Percentiles rank a stretch among this genome's conserved stretches.
phyloP scores from a whole-genome alignment of 2,329 filamentous ascomycete species.

The Aspergillus hiratsukae region DNA sequence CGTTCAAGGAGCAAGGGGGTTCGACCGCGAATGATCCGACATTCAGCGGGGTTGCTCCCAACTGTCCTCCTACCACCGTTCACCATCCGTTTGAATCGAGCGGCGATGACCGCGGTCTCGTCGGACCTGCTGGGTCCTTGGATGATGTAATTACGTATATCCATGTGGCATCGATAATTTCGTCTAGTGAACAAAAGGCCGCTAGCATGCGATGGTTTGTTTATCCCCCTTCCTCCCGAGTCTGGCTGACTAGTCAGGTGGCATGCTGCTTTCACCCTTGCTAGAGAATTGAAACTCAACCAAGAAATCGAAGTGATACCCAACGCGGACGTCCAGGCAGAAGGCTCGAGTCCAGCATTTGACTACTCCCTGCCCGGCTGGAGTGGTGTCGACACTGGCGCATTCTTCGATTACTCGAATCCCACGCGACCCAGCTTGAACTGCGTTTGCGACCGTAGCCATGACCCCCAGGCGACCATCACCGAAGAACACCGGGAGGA shows the following conservation, averaged over 20 bases:
- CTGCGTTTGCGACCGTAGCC: constrained; percentile 30
- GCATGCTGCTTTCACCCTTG: constrained; percentile 90
- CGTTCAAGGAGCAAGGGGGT: constrained; percentile 47
- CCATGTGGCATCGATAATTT: constrained; percentile 85
- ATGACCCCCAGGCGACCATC: constrained; percentile 30
- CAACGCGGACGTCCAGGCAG: constrained; percentile 24
- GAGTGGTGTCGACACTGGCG: constrained; percentile 49
- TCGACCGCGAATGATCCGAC: constrained; percentile 38
- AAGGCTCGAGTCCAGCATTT: constrained; percentile 30
- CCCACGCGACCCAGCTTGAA: constrained; percentile 30
- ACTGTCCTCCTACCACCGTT: constrained; percentile 69
- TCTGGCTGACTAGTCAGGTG: constrained; percentile 45
- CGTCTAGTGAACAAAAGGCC: constrained; percentile 89
- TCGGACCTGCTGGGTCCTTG: constrained; percentile 62
- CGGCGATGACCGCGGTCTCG: constrained; percentile 49
- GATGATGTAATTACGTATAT: constrained; percentile 92
- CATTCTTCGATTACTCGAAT: constrained; percentile 41
- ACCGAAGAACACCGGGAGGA: constrained; percentile 87
- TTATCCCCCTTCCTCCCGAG: not conserved
- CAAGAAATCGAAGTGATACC: constrained; percentile 60
- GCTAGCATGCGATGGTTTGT: constrained; percentile 76
- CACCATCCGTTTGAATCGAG: constrained; percentile 47
- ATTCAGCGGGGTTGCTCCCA: constrained; percentile 63
- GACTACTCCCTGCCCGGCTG: constrained; percentile 30
- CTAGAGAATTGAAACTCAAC: constrained; percentile 80